Base-by-base conservation (phyloP, 176 grass and related monocot genomes). In the Carex parvula region DNA sequence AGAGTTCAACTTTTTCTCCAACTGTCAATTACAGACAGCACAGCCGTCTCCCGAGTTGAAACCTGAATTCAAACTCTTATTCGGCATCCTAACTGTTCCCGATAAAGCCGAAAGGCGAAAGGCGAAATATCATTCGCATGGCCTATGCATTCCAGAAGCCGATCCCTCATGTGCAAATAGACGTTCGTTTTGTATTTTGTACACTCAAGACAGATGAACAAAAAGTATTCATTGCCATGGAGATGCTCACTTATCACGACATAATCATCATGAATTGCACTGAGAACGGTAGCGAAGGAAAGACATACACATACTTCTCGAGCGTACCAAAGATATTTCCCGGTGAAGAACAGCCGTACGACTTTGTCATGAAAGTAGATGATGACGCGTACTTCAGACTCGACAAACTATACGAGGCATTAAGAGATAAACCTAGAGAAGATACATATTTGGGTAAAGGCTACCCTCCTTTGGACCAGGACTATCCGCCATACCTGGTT, bases 161-260 rank as follows among this genome's bases (percentile, higher is more conserved):
- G 0, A 75, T 77, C 50, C 54, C 33, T 24, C n/a, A 61, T 6
- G 87, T 60, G 12, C 72, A 87, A 44, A 60, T 92, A n/a, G 87
- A 92, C 57, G 81, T 92, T 16, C 72, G 87, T 56, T 92, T 91
- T 60, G 83, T 91, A 52, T 55, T 91, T 24, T 91, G 89, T 60
- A 78, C 63, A 29, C 20, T 86, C 9, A 57, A 67, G 53, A 71
- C 13, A 14, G 84, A 91, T 54, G 89, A 91, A 81, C 66, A 86
- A 50, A 68, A 48, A 1, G 64, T 84, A 53, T 79, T 91, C n/a
- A 84, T 91, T 74, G 54, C 85, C 6, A 69, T 90, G 39, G 89
- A 90, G 60, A 85, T 85, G 37, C 52, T 85, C 53, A n/a, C 57
- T 14, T 81, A 64, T n/a, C 57, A 60, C 4, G 84, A 85, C 84